Percentiles rank a stretch among this genome's conserved stretches.
phyloP scores from a whole-genome alignment of 73 alveolate genomes.

The Paramecium octaurelia region DNA sequence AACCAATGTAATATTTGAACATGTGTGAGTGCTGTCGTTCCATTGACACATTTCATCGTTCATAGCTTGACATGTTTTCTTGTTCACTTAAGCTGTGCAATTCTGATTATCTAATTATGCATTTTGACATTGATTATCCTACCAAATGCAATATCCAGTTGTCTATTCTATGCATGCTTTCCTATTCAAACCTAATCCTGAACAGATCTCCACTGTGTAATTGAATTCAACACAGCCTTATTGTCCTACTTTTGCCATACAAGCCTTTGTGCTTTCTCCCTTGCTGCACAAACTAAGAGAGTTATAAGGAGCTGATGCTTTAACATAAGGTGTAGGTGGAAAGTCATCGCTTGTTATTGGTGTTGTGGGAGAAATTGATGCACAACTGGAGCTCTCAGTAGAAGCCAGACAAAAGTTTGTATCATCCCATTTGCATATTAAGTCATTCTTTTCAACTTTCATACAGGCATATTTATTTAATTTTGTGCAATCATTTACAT shows the following conservation, averaged over 20 bases:
- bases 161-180: background rate
- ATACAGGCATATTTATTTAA: background rate
- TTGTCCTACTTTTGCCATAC: background rate
- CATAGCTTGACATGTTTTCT: background rate
- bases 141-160: background rate
- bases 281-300: background rate
- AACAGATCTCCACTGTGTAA: background rate
- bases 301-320: background rate
- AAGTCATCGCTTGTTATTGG: background rate
- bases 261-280: background rate
- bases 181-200: conserved; percentile 1
- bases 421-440: conserved; percentile 22
- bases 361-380: background rate
- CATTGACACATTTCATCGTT: background rate
- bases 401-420: background rate
- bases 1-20: background rate
- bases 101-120: background rate
- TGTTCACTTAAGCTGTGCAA: background rate
- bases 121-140: background rate
- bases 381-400: background rate
- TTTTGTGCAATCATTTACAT: background rate
- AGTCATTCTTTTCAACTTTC: background rate
- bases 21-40: background rate
- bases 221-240: background rate
- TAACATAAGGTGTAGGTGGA: background rate